These are phyloP conservation scores for Coemansia sp. DNA, from an alignment of 192 early-diverging fungal species.

Conservation along the genomic window DNA sequence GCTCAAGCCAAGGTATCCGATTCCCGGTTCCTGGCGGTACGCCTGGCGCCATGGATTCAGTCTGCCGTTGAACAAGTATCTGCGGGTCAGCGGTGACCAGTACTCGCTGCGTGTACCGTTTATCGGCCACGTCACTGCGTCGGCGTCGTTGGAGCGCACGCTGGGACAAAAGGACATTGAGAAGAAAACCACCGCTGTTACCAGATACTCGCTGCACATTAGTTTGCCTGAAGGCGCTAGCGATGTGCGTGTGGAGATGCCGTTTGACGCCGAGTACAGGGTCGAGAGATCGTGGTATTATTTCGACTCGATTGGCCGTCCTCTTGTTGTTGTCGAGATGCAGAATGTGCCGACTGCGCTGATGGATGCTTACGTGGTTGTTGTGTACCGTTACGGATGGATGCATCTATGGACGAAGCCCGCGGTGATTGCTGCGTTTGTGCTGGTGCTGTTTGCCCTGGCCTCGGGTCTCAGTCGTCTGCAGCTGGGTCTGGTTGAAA, in stretches of 20 bases:
- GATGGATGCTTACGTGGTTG: constrained; percentile 53
- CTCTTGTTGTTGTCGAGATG: constrained; percentile 70
- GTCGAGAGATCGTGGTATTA: constrained; percentile 69
- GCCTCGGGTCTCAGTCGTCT: constrained; percentile 61
- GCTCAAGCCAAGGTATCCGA: constrained; percentile 87
- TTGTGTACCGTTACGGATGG: constrained; percentile 57
- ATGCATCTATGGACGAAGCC: constrained; percentile 65
- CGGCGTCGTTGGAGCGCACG: constrained; percentile 64
- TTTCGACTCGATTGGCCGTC: constrained; percentile 91
- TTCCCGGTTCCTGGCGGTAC: constrained; percentile 98
- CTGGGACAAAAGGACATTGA: constrained; percentile 79
- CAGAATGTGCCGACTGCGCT: constrained; percentile 77
- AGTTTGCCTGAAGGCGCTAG: constrained; percentile 90
- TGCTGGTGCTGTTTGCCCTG: constrained; percentile 62
- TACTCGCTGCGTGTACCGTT: constrained; percentile 75
- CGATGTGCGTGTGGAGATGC: constrained; percentile 65
- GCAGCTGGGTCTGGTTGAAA: constrained; percentile 54
- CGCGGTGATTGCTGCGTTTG: constrained; percentile 48
- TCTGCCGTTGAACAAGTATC: constrained; percentile 65
- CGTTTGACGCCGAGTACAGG: constrained; percentile 57
- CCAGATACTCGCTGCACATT: constrained; percentile 68
- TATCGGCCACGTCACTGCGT: constrained; percentile 63
- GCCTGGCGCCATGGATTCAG: constrained; percentile 95
- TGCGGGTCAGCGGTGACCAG: constrained; percentile 57
- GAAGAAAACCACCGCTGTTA: constrained; percentile 59